Evolutionary conservation across 352 stramenopile genomes (phyloP).

Genomic region (Pythium guiyangense): DNA sequence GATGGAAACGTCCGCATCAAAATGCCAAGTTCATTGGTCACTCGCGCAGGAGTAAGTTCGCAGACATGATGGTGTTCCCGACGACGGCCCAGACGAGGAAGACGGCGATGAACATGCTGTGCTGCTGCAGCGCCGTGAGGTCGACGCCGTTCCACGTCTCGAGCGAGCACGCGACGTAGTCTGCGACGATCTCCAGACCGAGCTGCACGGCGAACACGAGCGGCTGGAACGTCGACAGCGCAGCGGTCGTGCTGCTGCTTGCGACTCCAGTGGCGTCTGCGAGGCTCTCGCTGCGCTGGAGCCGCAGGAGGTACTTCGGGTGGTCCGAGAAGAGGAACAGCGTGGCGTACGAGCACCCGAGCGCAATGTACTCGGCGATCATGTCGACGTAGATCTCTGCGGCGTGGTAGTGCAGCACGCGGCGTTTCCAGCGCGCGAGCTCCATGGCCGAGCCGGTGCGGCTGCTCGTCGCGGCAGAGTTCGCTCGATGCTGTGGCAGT

Average conservation of each 20-base stretch:
- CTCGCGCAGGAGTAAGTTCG: not conserved
- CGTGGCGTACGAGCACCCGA: conserved; percentile 29
- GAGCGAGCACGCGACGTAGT: conserved; percentile 5
- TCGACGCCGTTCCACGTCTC: conserved; percentile 5
- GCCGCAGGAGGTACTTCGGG: conserved; percentile 20
- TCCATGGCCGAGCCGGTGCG: not conserved
- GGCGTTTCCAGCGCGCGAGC: conserved; percentile 8
- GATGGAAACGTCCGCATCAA: not conserved
- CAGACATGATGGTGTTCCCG: conserved; percentile 2
- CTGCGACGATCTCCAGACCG: conserved; percentile 1
- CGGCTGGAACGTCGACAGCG: not conserved
- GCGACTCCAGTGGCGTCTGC: too few species aligned
- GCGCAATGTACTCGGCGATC: conserved; percentile 43
- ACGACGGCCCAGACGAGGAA: conserved; percentile 5
- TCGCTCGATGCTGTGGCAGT: too few species aligned
- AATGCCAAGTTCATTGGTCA: not conserved
- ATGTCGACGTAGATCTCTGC: conserved; percentile 29
- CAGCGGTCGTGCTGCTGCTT: not conserved
- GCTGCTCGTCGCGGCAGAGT: too few species aligned
- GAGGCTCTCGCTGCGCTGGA: not conserved
- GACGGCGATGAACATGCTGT: conserved; percentile 4
- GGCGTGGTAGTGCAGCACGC: conserved; percentile 11
- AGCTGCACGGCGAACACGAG: conserved; percentile 2
- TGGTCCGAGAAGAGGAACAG: conserved; percentile 31
- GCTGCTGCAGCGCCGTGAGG: not conserved